phyloP scores from a whole-genome alignment of 1,139 yeast species.

The Yamadazyma siamensis region DNA sequence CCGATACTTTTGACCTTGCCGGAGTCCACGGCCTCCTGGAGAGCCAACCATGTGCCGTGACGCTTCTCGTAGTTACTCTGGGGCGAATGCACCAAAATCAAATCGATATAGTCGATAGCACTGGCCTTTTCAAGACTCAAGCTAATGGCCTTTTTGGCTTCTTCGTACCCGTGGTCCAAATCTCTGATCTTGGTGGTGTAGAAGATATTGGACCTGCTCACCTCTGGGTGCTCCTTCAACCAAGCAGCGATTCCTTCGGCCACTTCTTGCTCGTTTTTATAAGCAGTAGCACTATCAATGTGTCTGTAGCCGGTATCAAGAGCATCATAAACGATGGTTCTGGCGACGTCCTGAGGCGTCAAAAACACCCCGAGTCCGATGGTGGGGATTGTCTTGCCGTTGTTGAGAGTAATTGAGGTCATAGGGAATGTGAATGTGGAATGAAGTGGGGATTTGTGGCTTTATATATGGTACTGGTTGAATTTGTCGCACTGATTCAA shows the following conservation, averaged over 20 bases:
- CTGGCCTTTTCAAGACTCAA: conserved; percentile 5
- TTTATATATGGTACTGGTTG: background rate
- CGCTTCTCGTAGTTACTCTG: conserved; percentile 25
- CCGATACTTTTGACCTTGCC: conserved; percentile 46
- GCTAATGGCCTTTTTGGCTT: conserved; percentile 5
- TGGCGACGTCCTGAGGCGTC: conserved; percentile 22
- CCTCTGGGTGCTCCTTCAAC: conserved; percentile 36
- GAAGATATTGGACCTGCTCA: conserved; percentile 30
- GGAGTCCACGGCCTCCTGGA: conserved; percentile 36
- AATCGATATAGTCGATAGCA: conserved; percentile 41
- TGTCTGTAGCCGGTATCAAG: conserved; percentile 68
- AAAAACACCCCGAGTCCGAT: conserved; percentile 36
- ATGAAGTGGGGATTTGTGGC: background rate
- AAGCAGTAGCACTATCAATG: conserved; percentile 40
- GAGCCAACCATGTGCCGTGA: conserved; percentile 37
- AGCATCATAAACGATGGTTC: conserved; percentile 33
- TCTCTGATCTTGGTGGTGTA: conserved; percentile 62
- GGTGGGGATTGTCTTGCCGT: conserved; percentile 36
- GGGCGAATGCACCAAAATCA: conserved; percentile 44
- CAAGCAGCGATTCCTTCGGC: conserved; percentile 35
- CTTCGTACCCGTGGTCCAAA: conserved; percentile 32
- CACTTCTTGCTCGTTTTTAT: conserved; percentile 53
- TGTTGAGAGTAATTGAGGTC: too few species aligned
- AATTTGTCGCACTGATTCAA: too few species aligned
- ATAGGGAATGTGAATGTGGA: too few species aligned